These are phyloP conservation scores for Gastrodia elata DNA, from an alignment of 106 monocot species.

Conservation along the genomic window DNA sequence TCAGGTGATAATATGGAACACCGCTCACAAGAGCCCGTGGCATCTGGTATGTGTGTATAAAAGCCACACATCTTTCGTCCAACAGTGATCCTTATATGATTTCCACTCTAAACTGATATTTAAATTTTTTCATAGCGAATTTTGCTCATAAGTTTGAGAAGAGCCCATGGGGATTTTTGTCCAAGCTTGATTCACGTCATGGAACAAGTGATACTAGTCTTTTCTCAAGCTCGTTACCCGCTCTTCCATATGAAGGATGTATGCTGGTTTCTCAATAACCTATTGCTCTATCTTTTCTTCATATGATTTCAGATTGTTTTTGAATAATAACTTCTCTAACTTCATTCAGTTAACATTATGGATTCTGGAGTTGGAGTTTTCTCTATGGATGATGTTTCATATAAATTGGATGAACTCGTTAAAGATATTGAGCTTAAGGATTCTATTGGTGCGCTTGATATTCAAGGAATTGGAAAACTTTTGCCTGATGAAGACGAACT, in stretches of 20 bases:
- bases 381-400: conserved; percentile 21
- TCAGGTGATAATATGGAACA: conserved; percentile 1
- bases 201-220: conserved; percentile 55
- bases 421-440: conserved; percentile 24
- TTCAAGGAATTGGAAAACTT: conserved; percentile 32
- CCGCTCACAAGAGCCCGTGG: neutral
- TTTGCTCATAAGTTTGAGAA: conserved; percentile 15
- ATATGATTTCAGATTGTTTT: neutral
- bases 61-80: neutral
- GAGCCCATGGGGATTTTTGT: conserved; percentile 33
- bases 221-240: conserved; percentile 75
- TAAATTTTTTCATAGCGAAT: neutral
- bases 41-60: conserved; percentile 3
- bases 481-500: conserved; percentile 88
- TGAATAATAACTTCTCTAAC: neutral
- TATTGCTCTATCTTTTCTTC: neutral
- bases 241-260: conserved; percentile 51
- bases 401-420: conserved; percentile 12
- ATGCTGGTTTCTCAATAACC: neutral
- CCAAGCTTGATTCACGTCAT: conserved; percentile 16
- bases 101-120: neutral
- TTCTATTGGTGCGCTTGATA: conserved; percentile 36
- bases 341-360: conserved; percentile 26
- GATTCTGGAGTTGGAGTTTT: conserved; percentile 20
- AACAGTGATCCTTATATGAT: neutral